A percentile compares a stretch with the other conserved stretches of the same genome.
Conservation (phyloP, 139 green algal genomes). For the Chloropicon primus region DNA sequence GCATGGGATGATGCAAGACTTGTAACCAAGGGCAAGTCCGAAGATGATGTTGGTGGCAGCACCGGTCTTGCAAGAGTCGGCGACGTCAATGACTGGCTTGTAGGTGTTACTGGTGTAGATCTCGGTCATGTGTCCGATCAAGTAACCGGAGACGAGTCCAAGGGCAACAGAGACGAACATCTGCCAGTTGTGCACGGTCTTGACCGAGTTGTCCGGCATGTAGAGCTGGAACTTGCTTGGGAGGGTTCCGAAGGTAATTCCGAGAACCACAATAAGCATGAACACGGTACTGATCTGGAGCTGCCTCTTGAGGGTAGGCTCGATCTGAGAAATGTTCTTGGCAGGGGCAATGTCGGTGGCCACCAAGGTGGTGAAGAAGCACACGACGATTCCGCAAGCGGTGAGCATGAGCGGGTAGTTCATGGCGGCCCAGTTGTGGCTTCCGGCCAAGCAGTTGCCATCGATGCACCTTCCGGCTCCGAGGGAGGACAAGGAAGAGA, state of each 20-base stretch:
- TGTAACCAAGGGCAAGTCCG: conserved; percentile 93
- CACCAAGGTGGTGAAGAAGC: conserved; percentile 73
- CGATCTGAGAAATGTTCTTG: conserved; percentile 51
- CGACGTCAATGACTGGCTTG: conserved; percentile 65
- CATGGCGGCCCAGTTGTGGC: conserved; percentile 27
- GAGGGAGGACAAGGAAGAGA: conserved; percentile 45
- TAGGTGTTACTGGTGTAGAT: conserved; percentile 94
- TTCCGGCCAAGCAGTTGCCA: neutral
- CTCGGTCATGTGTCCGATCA: conserved; percentile 92
- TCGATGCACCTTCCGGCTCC: conserved; percentile 15
- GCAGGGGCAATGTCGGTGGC: conserved; percentile 58
- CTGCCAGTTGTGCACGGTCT: conserved; percentile 30
- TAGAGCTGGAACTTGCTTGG: conserved; percentile 29
- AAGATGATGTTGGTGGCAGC: conserved; percentile 98
- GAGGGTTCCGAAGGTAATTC: conserved; percentile 21
- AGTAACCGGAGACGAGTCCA: conserved; percentile 89
- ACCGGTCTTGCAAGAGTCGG: conserved; percentile 86
- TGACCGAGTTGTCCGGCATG: neutral
- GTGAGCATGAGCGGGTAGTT: conserved; percentile 67
- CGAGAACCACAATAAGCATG: conserved; percentile 58
- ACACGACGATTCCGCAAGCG: conserved; percentile 75
- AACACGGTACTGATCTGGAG: conserved; percentile 73
- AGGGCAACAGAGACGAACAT: conserved; percentile 81
- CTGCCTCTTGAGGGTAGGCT: conserved; percentile 87
- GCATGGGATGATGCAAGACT: conserved; percentile 83